These are phyloP conservation scores for Aspergillus neotritici DNA, from an alignment of 2,329 filamentous ascomycete genomes.

Conservation along the genomic window DNA sequence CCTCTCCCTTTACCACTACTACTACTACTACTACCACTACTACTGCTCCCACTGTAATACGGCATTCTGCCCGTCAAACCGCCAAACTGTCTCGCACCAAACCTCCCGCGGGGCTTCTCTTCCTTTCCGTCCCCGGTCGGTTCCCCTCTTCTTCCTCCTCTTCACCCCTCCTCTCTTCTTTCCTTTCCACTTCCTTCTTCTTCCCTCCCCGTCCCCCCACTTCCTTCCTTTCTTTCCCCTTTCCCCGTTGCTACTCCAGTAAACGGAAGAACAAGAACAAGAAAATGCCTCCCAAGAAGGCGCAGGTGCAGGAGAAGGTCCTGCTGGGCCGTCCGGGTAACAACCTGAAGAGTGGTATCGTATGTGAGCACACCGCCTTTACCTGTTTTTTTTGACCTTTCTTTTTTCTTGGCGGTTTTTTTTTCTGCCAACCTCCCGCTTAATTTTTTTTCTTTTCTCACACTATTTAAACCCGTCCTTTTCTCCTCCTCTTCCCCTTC, in stretches of 20 bases:
- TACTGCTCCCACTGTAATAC: background rate
- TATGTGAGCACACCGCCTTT: constrained; percentile 57
- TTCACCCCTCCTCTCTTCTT: constrained; percentile 20
- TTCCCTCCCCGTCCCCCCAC: constrained; percentile 43
- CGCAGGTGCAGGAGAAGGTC: constrained; percentile 87
- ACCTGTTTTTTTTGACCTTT: constrained; percentile 23
- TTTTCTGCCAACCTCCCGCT: constrained; percentile 1
- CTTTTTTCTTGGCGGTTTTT: constrained; percentile 18
- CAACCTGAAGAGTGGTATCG: constrained; percentile 97
- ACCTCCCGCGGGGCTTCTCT: constrained; percentile 33
- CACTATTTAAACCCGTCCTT: constrained; percentile 5
- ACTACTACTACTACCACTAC: no score
- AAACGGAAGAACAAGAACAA: constrained; percentile 53
- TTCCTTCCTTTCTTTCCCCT: constrained; percentile 26
- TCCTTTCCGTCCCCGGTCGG: constrained; percentile 55
- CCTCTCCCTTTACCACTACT: background rate
- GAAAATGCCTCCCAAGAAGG: constrained; percentile 96
- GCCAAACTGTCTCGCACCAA: constrained; percentile 12
- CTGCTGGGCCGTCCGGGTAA: constrained; percentile 93
- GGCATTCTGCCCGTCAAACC: constrained; percentile 1
- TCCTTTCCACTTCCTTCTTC: constrained; percentile 48
- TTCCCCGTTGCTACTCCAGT: constrained; percentile 49
- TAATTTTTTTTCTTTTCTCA: constrained; percentile 4
- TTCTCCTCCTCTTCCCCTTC: constrained; percentile 10
- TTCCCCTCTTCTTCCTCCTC: constrained; percentile 19